phyloP scores from a whole-genome alignment of 2,329 filamentous ascomycete species.

The Pseudogymnoascus sp. region DNA sequence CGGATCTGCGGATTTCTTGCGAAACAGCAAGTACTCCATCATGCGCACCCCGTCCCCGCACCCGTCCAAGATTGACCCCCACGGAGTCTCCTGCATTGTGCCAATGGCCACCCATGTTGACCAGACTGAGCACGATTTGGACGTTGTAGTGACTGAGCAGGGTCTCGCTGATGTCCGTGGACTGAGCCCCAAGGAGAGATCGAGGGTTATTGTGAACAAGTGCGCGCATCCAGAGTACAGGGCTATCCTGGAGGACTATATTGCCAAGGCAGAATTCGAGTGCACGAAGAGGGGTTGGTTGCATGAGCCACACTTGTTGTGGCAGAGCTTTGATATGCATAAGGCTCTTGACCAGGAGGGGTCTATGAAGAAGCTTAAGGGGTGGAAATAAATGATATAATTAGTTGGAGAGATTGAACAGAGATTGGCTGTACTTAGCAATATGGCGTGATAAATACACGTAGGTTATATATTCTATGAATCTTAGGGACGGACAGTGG shows the following conservation, averaged over 20 bases:
- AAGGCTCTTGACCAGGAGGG: conserved; percentile 74
- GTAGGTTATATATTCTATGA: background rate
- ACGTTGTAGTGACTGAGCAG: conserved; percentile 71
- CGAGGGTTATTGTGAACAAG: conserved; percentile 78
- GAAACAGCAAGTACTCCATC: conserved; percentile 75
- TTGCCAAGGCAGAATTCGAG: conserved; percentile 79
- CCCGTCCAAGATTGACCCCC: conserved; percentile 74
- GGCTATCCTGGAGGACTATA: conserved; percentile 75
- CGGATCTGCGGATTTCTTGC: conserved; percentile 75
- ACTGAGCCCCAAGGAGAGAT: conserved; percentile 70
- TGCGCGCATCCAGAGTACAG: conserved; percentile 80
- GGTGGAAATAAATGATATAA: conserved; percentile 40
- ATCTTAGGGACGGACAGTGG: background rate
- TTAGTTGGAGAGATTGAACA: background rate
- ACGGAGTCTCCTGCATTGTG: conserved; percentile 80
- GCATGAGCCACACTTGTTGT: conserved; percentile 82
- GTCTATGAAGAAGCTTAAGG: conserved; percentile 74
- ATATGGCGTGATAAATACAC: background rate
- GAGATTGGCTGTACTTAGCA: background rate
- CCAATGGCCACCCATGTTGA: conserved; percentile 86
- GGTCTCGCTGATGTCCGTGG: conserved; percentile 82
- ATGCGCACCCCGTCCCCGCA: conserved; percentile 86
- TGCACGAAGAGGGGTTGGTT: conserved; percentile 82
- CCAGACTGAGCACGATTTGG: conserved; percentile 88
- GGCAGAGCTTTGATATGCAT: conserved; percentile 85